Conservation (phyloP, 1,139 yeast genomes). For the Debaryomyces subglobosus region DNA sequence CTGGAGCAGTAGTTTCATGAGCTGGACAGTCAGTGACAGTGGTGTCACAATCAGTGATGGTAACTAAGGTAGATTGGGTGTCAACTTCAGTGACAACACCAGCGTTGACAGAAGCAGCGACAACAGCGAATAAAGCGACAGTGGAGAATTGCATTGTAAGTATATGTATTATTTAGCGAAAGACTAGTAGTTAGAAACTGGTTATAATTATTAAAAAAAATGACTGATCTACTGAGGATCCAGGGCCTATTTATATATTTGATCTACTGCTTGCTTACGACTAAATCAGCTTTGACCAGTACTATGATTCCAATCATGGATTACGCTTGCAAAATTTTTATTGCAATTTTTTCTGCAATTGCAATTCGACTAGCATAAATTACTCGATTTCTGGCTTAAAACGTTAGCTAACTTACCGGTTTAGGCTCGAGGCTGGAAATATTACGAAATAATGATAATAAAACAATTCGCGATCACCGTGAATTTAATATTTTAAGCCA, state of each 20-base stretch:
- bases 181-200: slow-evolving; percentile 23
- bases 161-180: slow-evolving; percentile 23
- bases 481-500: slow-evolving; percentile 3
- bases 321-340: slow-evolving; percentile 5
- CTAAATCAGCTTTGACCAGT: neutral
- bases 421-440: slow-evolving; percentile 2
- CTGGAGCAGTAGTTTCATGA: slow-evolving; percentile 21
- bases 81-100: slow-evolving; percentile 38
- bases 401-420: neutral
- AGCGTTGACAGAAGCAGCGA: slow-evolving; percentile 41
- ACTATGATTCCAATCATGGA: neutral
- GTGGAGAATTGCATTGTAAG: slow-evolving; percentile 48
- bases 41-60: slow-evolving; percentile 49
- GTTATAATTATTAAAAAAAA: neutral
- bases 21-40: slow-evolving; percentile 47
- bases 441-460: neutral
- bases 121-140: slow-evolving; percentile 48
- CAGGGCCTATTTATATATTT: neutral
- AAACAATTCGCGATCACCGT: slow-evolving; percentile 5
- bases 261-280: neutral
- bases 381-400: neutral
- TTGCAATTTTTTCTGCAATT: slow-evolving; percentile 3
- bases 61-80: slow-evolving; percentile 33
- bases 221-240: neutral
- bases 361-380: neutral